Evolutionary conservation across 2,329 filamentous ascomycete species (phyloP).

Genomic region (Aspergillus sp.): DNA sequence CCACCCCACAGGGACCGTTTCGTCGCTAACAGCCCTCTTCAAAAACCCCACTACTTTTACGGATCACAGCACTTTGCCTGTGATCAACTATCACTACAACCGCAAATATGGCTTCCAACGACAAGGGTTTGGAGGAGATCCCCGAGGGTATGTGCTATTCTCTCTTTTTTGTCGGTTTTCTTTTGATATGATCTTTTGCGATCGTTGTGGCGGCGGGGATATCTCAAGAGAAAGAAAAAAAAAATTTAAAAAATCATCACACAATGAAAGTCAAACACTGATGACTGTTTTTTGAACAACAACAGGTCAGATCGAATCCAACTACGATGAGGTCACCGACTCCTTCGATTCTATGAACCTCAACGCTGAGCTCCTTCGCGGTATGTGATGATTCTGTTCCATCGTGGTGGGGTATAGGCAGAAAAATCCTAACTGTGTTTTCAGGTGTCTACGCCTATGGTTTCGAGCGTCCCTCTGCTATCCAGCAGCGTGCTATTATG

Average conservation of each 20-base stretch:
- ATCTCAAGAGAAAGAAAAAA: constrained; percentile 5
- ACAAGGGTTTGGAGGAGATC: constrained; percentile 97
- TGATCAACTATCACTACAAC: constrained; percentile 52
- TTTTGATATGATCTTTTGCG: constrained; percentile 1
- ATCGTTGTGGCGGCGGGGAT: constrained; percentile 5
- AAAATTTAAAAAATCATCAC: constrained; percentile 5
- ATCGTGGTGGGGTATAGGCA: constrained; percentile 18
- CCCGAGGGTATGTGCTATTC: constrained; percentile 71
- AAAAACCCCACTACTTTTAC: constrained; percentile 20
- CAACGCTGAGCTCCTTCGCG: constrained; percentile 94
- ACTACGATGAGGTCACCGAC: constrained; percentile 99
- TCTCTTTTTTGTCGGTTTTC: constrained; percentile 1
- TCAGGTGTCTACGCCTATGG: constrained; percentile 95
- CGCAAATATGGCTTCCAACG: constrained; percentile 93
- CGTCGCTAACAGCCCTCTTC: constrained; percentile 26
- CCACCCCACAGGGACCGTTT: constrained; percentile 26
- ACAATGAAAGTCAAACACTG: constrained; percentile 11
- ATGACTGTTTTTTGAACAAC: constrained; percentile 6
- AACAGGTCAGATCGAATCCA: constrained; percentile 97
- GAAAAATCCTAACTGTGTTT: constrained; percentile 20
- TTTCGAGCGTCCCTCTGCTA: constrained; percentile 99
- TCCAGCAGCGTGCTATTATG: constrained; percentile 99
- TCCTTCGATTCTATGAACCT: constrained; percentile 98
- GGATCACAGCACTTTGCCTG: constrained; percentile 76
- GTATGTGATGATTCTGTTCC: constrained; percentile 45